A percentile compares a stretch with the other conserved stretches of the same genome.
phyloP scores from a whole-genome alignment of 1,139 yeast genomes.

The Yamadazyma dushanensis region DNA sequence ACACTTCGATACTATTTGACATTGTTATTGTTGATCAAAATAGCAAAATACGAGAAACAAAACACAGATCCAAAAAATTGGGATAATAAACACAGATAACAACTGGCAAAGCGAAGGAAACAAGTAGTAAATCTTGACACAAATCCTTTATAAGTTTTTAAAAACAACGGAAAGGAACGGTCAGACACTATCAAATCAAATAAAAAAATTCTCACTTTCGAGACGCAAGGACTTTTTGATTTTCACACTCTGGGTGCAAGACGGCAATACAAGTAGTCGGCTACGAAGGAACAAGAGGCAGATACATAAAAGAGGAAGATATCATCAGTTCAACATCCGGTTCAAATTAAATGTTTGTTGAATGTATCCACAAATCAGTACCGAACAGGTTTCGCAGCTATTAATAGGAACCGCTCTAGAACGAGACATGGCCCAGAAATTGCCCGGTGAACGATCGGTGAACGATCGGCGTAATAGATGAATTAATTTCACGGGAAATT shows the following conservation, averaged over 20 bases:
- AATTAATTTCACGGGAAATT: too few relatives aligned
- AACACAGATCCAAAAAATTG: not conserved
- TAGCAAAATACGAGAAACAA: not conserved
- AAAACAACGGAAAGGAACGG: not conserved
- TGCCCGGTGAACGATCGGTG: not conserved
- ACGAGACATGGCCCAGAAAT: not conserved
- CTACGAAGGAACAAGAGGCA: too few relatives aligned
- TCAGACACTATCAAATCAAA: not conserved
- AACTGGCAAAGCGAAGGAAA: not conserved
- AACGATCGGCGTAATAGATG: too few relatives aligned
- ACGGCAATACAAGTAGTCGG: too few relatives aligned
- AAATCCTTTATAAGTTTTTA: not conserved
- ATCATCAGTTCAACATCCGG: too few relatives aligned
- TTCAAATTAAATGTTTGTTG: too few relatives aligned
- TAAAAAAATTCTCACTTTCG: conserved; percentile 1
- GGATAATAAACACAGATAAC: not conserved
- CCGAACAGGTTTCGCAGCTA: conserved; percentile 1
- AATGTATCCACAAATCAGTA: too few relatives aligned
- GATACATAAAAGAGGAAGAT: too few relatives aligned
- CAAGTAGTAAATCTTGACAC: not conserved
- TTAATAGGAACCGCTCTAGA: too few relatives aligned
- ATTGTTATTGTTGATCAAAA: not conserved
- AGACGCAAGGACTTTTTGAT: not conserved
- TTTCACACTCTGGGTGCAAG: too few relatives aligned
- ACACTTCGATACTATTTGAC: conserved; percentile 5